A percentile compares a stretch with the other conserved stretches of the same genome.
These are phyloP conservation scores for Phytophthora podocarpi DNA, from an alignment of 352 stramenopile genomes.

Conservation along the genomic window DNA sequence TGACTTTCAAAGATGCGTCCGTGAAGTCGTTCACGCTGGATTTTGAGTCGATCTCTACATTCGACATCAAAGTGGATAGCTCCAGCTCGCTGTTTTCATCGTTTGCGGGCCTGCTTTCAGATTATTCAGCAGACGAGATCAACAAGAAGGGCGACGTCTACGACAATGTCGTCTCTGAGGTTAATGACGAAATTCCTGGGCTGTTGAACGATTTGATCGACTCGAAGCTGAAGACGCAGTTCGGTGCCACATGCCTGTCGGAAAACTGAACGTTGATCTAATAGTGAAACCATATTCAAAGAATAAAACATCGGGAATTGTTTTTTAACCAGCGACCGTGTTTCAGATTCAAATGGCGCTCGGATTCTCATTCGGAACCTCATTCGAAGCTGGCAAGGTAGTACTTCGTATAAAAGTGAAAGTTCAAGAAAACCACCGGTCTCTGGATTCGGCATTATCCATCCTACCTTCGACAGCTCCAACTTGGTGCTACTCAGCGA, in stretches of 20 bases:
- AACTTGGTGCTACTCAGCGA: no score
- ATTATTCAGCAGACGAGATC: slow-evolving; percentile 48
- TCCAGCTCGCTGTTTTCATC: slow-evolving; percentile 36
- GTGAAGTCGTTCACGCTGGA: slow-evolving; percentile 37
- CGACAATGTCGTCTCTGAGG: slow-evolving; percentile 34
- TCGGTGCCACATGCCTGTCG: slow-evolving; percentile 49
- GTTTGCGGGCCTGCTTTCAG: slow-evolving; percentile 41
- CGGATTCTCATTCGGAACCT: no score
- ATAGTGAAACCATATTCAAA: no score
- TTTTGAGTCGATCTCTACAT: slow-evolving; percentile 47
- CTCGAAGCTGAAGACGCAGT: slow-evolving; percentile 36
- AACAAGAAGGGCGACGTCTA: slow-evolving; percentile 63
- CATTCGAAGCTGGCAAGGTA: no score
- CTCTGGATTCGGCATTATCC: no score
- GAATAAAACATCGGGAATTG: no score
- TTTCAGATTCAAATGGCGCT: no score
- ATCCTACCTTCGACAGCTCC: no score
- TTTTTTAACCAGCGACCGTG: no score
- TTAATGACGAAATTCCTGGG: slow-evolving; percentile 39
- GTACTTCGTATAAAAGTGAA: no score
- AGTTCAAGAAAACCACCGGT: no score
- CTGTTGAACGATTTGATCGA: slow-evolving; percentile 54
- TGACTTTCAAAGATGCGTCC: slow-evolving; percentile 32
- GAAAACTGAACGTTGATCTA: no score
- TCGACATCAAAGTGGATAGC: slow-evolving; percentile 49